Base-by-base conservation (phyloP, 768 basidiomycete species). In the Lanmaoa pseudosensibilis region DNA sequence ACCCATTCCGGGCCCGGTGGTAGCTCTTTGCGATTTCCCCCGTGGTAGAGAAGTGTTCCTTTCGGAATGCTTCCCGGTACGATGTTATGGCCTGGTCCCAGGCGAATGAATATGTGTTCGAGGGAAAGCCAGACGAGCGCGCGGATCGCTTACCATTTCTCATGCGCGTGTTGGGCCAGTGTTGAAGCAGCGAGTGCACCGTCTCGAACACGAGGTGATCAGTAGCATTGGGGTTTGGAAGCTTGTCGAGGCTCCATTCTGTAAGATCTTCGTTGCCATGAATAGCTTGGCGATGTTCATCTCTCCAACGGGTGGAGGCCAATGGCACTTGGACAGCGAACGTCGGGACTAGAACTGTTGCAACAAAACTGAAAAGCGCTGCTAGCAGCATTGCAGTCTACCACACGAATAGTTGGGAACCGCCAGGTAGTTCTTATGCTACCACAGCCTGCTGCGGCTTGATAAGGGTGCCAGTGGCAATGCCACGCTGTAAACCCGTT, bases 91-190 rank as follows among this genome's bases (percentile, higher is more conserved):
- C 66, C 65, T 66, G 5, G 18, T 30, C 6, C 27, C 27, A 27
- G 36, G 58, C 44, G 30, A n/a, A 59, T 52, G 30, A n/a, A 59
- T 52, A 32, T 61, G 52, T 4, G 50, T 64, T 67, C 1, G 49
- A 53, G 6, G 57, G 56, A 23, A 55, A 38, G 61, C 54, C 61
- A 32, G 60, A 62, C 3, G 61, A 57, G 12, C 52, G 52, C 4
- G 37, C 45, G 0, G 3, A 12, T 8, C 4, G 9, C 69, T 47
- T 48, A 77, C 78, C 77, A 61, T 78, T 78, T 48, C 78, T 70
- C 65, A 79, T 78, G 4, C 77, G 74, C 0, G 78, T 78, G 50
- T 79, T 77, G 13, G 76, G 74, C 78, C 78, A 79, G 54, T 74
- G 77, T 45, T 79, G 77, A 12, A 78, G 66, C 0, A 67, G 18